These are phyloP conservation scores for Penicillium olsonii DNA, from an alignment of 2,329 filamentous ascomycete species.

Conservation along the genomic window DNA sequence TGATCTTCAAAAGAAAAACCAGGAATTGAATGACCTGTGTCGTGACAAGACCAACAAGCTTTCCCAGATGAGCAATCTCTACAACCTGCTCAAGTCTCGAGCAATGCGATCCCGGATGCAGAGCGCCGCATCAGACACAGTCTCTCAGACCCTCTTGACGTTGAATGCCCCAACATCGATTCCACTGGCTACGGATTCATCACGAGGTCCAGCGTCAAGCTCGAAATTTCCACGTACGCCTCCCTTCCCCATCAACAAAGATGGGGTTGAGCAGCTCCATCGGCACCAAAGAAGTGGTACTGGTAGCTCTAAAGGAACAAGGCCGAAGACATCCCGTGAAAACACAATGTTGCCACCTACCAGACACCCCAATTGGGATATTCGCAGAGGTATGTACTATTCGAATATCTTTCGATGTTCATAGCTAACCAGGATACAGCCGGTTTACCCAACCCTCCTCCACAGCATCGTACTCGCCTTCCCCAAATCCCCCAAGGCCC, in stretches of 20 bases:
- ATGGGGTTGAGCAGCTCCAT: slow-evolving; percentile 40
- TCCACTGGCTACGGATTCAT: background rate
- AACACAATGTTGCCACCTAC: slow-evolving; percentile 35
- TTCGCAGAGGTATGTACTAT: slow-evolving; percentile 26
- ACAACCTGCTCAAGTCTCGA: slow-evolving; percentile 58
- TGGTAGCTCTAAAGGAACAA: slow-evolving; percentile 34
- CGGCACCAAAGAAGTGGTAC: slow-evolving; percentile 43
- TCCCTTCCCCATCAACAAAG: slow-evolving; percentile 24
- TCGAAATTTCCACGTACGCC: slow-evolving; percentile 29
- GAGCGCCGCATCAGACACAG: slow-evolving; percentile 56
- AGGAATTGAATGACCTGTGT: slow-evolving; percentile 67
- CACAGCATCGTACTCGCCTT: slow-evolving; percentile 32
- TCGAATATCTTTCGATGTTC: background rate
- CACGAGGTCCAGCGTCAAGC: background rate
- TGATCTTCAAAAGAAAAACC: slow-evolving; percentile 67
- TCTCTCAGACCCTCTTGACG: slow-evolving; percentile 46
- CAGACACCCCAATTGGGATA: slow-evolving; percentile 16
- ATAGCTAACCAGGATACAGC: slow-evolving; percentile 6
- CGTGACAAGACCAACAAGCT: slow-evolving; percentile 71
- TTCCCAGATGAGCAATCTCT: slow-evolving; percentile 65
- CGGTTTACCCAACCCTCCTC: slow-evolving; percentile 14
- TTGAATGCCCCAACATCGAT: slow-evolving; percentile 16
- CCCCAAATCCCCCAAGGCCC: slow-evolving; percentile 20
- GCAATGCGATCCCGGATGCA: slow-evolving; percentile 57
- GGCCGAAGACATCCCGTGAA: slow-evolving; percentile 22